A percentile compares a stretch with the other conserved stretches of the same genome.
These are phyloP conservation scores for Phaeosphaeria sp. DNA, from an alignment of 2,329 filamentous ascomycete species.

Conservation along the genomic window DNA sequence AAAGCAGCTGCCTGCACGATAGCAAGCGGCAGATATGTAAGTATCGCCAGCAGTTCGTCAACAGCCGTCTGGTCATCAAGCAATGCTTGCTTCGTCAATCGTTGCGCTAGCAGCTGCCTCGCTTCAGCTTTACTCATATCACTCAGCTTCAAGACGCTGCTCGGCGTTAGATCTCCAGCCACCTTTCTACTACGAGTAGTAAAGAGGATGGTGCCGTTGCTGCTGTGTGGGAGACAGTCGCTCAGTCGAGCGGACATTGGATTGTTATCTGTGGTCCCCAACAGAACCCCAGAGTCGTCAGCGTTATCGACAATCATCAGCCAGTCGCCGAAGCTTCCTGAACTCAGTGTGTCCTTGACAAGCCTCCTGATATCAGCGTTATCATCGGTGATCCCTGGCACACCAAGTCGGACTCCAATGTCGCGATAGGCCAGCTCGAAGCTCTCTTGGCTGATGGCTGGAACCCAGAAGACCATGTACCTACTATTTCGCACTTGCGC, in stretches of 20 bases:
- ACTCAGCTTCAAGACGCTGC: conserved; percentile 27
- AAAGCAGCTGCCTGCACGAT: conserved; percentile 15
- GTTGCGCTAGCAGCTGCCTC: conserved; percentile 14
- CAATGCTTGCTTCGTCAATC: conserved; percentile 15
- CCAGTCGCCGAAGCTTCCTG: conserved; percentile 38
- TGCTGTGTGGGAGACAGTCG: conserved; percentile 41
- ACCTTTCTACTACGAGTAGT: conserved; percentile 29
- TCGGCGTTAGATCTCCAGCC: conserved; percentile 15
- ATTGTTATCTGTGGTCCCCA: conserved; percentile 10
- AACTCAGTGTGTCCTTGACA: conserved; percentile 44
- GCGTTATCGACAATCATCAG: conserved; percentile 56
- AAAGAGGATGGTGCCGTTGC: conserved; percentile 40
- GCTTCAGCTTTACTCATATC: conserved; percentile 25
- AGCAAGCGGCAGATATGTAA: conserved; percentile 20
- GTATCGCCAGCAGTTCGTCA: conserved; percentile 36
- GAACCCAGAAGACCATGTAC: conserved; percentile 23
- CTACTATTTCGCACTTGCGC: conserved; percentile 25
- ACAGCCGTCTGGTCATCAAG: conserved; percentile 15
- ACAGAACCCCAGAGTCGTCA: conserved; percentile 47
- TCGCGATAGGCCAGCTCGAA: conserved; percentile 30
- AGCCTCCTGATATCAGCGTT: conserved; percentile 46
- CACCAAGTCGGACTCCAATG: conserved; percentile 18
- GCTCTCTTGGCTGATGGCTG: conserved; percentile 25
- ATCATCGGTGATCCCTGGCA: conserved; percentile 29
- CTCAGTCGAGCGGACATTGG: conserved; percentile 12